phyloP scores from a whole-genome alignment of 768 basidiomycete genomes.

The Cubamyces lactineus region DNA sequence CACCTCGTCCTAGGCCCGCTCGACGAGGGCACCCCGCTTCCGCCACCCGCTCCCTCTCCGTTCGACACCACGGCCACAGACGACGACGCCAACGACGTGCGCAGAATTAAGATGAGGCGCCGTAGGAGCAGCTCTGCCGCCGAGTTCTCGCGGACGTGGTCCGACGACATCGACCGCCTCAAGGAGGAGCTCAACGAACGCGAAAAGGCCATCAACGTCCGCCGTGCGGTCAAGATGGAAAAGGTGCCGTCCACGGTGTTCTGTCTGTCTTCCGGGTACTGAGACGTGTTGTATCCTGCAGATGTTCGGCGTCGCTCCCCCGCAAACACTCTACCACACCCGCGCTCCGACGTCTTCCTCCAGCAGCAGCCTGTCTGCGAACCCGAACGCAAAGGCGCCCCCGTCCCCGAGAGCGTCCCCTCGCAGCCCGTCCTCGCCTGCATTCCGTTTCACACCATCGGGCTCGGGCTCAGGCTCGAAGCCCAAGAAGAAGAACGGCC shows the following conservation, averaged over 20 bases:
- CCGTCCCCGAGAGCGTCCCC: slow-evolving; percentile 18
- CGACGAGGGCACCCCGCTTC: slow-evolving; percentile 37
- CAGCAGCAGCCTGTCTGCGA: slow-evolving; percentile 18
- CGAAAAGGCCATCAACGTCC: slow-evolving; percentile 81
- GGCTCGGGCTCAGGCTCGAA: slow-evolving; percentile 44
- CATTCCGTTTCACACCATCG: slow-evolving; percentile 15
- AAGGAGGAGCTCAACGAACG: slow-evolving; percentile 71
- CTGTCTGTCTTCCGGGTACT: not conserved
- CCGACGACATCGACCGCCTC: slow-evolving; percentile 59
- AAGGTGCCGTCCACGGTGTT: slow-evolving; percentile 52
- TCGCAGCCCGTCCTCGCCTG: slow-evolving; percentile 21
- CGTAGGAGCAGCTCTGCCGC: slow-evolving; percentile 58
- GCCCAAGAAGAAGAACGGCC: slow-evolving; percentile 46
- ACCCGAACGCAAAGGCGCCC: slow-evolving; percentile 16
- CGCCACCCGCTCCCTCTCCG: slow-evolving; percentile 31
- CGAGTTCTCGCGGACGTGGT: slow-evolving; percentile 51
- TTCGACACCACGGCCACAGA: slow-evolving; percentile 28
- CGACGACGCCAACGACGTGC: slow-evolving; percentile 31
- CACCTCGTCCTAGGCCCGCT: slow-evolving; percentile 62
- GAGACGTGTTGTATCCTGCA: slow-evolving; percentile 35
- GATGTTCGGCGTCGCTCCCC: slow-evolving; percentile 84
- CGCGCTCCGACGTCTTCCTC: slow-evolving; percentile 45
- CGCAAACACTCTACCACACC: slow-evolving; percentile 77
- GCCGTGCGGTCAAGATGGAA: slow-evolving; percentile 85
- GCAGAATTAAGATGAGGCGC: slow-evolving; percentile 49